Conservation (phyloP, 169 alveolate species). For the Cytauxzoon felis region DNA sequence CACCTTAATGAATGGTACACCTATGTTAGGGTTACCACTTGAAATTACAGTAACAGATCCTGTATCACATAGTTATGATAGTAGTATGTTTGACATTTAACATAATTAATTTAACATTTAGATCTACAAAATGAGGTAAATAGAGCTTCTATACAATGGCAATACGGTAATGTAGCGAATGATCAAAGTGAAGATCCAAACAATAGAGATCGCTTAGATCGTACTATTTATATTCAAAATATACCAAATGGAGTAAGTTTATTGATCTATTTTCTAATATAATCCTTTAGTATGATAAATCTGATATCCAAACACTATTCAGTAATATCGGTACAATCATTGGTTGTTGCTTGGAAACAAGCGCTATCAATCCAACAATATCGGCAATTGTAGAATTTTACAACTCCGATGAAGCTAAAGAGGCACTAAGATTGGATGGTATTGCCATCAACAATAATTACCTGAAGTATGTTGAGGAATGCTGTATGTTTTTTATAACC, state of each 20-base stretch:
- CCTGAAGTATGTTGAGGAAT: conserved; percentile 5
- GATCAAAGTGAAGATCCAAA: neutral
- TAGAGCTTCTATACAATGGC: neutral
- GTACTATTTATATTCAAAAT: neutral
- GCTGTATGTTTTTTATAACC: neutral
- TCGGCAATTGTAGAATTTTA: conserved; percentile 59
- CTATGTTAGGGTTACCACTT: conserved; percentile 42
- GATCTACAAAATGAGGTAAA: neutral
- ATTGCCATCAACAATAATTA: conserved; percentile 1
- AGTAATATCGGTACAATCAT: conserved; percentile 53
- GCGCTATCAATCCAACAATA: conserved; percentile 13
- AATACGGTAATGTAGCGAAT: neutral
- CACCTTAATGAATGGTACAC: conserved; percentile 52
- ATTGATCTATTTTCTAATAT: neutral
- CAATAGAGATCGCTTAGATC: neutral
- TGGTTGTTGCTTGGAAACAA: conserved; percentile 26
- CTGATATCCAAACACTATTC: conserved; percentile 43
- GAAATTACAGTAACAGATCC: conserved; percentile 61
- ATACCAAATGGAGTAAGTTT: conserved; percentile 25
- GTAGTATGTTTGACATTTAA: too few species aligned
- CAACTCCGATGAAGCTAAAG: conserved; percentile 53
- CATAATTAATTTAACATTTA: neutral
- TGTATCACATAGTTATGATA: neutral
- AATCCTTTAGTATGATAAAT: conserved; percentile 41
- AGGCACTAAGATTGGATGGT: conserved; percentile 50